Conservation (phyloP, 495 filamentous ascomycete genomes). For the Penicilliopsis zonata region DNA sequence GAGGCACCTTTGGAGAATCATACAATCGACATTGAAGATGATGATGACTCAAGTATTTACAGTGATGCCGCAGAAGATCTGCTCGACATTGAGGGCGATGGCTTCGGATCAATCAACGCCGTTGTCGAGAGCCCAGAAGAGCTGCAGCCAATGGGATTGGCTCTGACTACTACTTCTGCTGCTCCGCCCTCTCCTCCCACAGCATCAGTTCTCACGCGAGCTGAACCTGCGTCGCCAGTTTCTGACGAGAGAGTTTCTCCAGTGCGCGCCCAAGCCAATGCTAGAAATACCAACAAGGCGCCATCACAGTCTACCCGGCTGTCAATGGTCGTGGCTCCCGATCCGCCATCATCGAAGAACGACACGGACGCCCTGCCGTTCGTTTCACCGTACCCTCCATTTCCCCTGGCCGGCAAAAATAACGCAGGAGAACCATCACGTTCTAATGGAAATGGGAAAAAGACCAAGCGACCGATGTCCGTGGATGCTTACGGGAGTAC, state of each 20-base stretch:
- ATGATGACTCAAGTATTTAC: constrained; percentile 61
- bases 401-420: too few relatives aligned
- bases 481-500: constrained; percentile 9
- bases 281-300: too few relatives aligned
- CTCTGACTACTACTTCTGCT: background rate
- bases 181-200: too few relatives aligned
- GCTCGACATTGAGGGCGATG: constrained; percentile 53
- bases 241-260: too few relatives aligned
- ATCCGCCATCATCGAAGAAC: too few relatives aligned
- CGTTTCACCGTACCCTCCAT: constrained; percentile 12
- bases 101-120: constrained; percentile 75
- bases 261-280: too few relatives aligned
- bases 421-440: too few relatives aligned
- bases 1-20: too few relatives aligned
- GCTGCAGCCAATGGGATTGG: background rate
- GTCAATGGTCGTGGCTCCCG: too few relatives aligned
- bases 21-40: constrained; percentile 23
- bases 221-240: too few relatives aligned
- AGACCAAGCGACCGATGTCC: constrained; percentile 12
- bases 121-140: constrained; percentile 59
- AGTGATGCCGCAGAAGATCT: constrained; percentile 81
- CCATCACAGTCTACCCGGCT: too few relatives aligned
- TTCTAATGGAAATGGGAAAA: constrained; percentile 6
- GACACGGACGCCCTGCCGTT: constrained; percentile 7
- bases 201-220: too few relatives aligned